Evolutionary conservation across 768 basidiomycete genomes (phyloP).

Genomic region (Agrocybe praecox): DNA sequence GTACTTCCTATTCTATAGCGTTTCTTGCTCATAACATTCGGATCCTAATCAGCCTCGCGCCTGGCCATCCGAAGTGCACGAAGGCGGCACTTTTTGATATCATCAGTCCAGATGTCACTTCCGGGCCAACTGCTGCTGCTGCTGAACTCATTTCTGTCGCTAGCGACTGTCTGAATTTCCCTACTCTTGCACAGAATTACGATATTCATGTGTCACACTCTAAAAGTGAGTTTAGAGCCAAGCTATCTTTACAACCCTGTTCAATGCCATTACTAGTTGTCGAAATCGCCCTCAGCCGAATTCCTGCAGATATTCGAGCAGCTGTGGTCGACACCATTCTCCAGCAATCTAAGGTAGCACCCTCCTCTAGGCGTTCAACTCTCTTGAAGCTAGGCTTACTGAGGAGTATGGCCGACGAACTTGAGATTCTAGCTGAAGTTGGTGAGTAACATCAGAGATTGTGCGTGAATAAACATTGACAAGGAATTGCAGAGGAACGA

Average conservation of each 20-base stretch:
- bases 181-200: constrained; percentile 64
- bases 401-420: constrained; percentile 68
- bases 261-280: constrained; percentile 51
- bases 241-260: neutral
- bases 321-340: constrained; percentile 67
- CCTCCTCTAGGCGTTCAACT: constrained; percentile 68
- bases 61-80: constrained; percentile 72
- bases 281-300: constrained; percentile 60
- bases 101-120: constrained; percentile 70
- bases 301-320: constrained; percentile 57
- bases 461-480: neutral
- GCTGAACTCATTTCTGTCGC: constrained; percentile 76
- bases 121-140: constrained; percentile 66
- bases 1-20: constrained; percentile 12
- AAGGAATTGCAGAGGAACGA: constrained; percentile 52
- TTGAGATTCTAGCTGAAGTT: constrained; percentile 68
- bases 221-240: constrained; percentile 49
- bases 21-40: neutral
- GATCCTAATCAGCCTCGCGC: constrained; percentile 47
- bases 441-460: constrained; percentile 36
- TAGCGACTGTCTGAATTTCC: constrained; percentile 73
- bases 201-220: constrained; percentile 83
- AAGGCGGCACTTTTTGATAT: constrained; percentile 87
- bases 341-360: constrained; percentile 59
- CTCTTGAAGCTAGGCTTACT: constrained; percentile 72